phyloP scores from a whole-genome alignment of 192 early-diverging fungal species.

The Coemansia sp. region DNA sequence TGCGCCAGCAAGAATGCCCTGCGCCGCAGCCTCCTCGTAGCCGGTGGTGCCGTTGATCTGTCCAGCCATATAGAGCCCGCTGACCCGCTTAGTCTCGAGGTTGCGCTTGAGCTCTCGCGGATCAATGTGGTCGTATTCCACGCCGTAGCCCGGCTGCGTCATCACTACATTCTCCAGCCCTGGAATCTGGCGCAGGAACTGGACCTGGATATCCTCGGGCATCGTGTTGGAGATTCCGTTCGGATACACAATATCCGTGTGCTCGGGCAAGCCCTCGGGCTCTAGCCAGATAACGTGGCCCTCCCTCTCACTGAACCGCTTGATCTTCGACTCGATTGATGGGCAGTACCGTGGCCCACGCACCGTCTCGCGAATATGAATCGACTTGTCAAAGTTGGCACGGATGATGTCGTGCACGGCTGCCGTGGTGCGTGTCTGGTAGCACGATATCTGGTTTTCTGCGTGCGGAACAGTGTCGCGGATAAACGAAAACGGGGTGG shows the following conservation, averaged over 20 bases:
- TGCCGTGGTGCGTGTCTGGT: slow-evolving; percentile 75
- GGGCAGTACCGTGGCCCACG: slow-evolving; percentile 83
- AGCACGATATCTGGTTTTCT: slow-evolving; percentile 69
- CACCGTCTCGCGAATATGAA: slow-evolving; percentile 83
- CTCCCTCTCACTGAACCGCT: slow-evolving; percentile 67
- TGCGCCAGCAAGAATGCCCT: slow-evolving; percentile 77
- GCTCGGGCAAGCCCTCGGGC: slow-evolving; percentile 73
- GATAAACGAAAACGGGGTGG: slow-evolving; percentile 75
- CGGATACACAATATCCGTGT: slow-evolving; percentile 69
- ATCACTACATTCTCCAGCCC: slow-evolving; percentile 77
- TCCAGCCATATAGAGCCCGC: slow-evolving; percentile 75
- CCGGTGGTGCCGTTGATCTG: slow-evolving; percentile 91
- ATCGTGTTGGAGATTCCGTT: slow-evolving; percentile 86
- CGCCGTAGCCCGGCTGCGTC: slow-evolving; percentile 75
- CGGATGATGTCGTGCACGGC: slow-evolving; percentile 67
- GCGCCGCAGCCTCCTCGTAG: slow-evolving; percentile 81
- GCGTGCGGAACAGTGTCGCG: slow-evolving; percentile 69
- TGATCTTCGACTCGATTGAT: slow-evolving; percentile 80
- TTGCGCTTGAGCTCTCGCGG: slow-evolving; percentile 75
- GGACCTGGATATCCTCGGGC: slow-evolving; percentile 73
- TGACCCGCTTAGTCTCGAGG: slow-evolving; percentile 77
- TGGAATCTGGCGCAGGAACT: slow-evolving; percentile 69
- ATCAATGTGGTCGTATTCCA: slow-evolving; percentile 87
- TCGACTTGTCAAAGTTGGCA: slow-evolving; percentile 74
- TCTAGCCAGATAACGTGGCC: slow-evolving; percentile 79